phyloP scores from a whole-genome alignment of 1,284 basidiomycete species.

The Ceratobasidium theobromae region DNA sequence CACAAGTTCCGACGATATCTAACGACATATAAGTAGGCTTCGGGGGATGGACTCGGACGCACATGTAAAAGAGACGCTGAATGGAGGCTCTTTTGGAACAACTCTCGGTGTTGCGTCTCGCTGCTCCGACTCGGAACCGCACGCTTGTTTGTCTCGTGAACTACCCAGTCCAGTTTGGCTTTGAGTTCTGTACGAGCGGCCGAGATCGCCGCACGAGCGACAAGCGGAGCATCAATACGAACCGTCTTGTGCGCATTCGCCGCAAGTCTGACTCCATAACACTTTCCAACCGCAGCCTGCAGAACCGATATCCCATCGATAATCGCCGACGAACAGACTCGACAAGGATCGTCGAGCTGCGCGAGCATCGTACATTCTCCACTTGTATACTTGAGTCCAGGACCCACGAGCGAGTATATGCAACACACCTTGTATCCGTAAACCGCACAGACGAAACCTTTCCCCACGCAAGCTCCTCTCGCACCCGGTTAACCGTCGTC shows the following conservation, averaged over 20 bases:
- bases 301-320: constrained; percentile 12
- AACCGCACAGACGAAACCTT: constrained; percentile 38
- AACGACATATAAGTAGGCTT: neutral
- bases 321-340: neutral
- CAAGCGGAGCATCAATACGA: neutral
- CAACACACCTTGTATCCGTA: neutral
- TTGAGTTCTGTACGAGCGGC: neutral
- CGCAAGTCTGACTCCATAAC: constrained; percentile 12
- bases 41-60: neutral
- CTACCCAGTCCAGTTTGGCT: constrained; percentile 9
- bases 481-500: constrained; percentile 49
- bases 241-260: neutral
- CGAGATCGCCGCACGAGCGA: neutral
- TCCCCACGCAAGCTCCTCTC: constrained; percentile 53
- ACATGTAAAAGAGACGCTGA: constrained; percentile 20
- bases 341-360: neutral
- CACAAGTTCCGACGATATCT: constrained; percentile 18
- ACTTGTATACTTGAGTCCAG: neutral
- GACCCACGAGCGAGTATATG: neutral
- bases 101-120: neutral
- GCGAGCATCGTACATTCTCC: neutral
- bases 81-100: constrained; percentile 28
- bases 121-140: neutral
- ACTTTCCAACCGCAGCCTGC: constrained; percentile 16
- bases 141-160: constrained; percentile 2